Percentiles rank a stretch among this genome's conserved stretches.
Evolutionary conservation across 768 basidiomycete species (phyloP).

Genomic region (Collybia sordida): DNA sequence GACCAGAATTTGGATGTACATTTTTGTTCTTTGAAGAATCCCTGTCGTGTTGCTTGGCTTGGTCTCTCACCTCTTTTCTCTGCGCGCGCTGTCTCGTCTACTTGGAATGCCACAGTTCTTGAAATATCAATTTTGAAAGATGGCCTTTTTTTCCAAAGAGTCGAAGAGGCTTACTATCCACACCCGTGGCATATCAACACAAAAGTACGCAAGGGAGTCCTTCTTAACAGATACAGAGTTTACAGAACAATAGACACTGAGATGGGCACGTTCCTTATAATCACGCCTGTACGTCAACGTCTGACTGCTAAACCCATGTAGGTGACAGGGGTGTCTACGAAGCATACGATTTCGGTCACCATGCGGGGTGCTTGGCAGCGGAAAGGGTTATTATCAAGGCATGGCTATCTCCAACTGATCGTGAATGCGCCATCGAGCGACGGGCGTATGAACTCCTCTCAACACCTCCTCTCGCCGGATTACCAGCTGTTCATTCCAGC

Average conservation of each 20-base stretch:
- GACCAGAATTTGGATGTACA: constrained; percentile 8
- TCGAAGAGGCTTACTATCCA: constrained; percentile 29
- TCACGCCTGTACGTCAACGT: background rate
- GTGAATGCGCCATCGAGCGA: constrained; percentile 24
- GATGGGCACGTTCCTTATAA: constrained; percentile 15
- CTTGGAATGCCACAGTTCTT: constrained; percentile 19
- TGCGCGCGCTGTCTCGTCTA: constrained; percentile 17
- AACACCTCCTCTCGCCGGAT: constrained; percentile 7
- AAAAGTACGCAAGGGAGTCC: constrained; percentile 19
- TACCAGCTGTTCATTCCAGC: constrained; percentile 14
- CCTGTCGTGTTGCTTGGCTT: constrained; percentile 12
- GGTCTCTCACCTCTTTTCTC: constrained; percentile 10
- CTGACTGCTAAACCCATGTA: constrained; percentile 1
- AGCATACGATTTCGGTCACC: constrained; percentile 24
- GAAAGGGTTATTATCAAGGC: constrained; percentile 26
- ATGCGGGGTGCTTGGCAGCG: constrained; percentile 19
- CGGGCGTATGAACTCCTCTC: constrained; percentile 19
- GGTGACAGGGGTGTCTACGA: constrained; percentile 28
- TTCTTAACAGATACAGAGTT: constrained; percentile 24
- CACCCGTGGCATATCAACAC: constrained; percentile 31
- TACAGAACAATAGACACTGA: constrained; percentile 26
- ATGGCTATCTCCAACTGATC: constrained; percentile 20
- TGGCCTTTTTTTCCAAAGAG: constrained; percentile 15
- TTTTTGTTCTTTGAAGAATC: constrained; percentile 17
- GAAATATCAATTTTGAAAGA: background rate